Evolutionary conservation across 495 filamentous ascomycete genomes (phyloP), one percentile per base, ranked within the genome.

Genomic region (Tuber umbilicatum): DNA sequence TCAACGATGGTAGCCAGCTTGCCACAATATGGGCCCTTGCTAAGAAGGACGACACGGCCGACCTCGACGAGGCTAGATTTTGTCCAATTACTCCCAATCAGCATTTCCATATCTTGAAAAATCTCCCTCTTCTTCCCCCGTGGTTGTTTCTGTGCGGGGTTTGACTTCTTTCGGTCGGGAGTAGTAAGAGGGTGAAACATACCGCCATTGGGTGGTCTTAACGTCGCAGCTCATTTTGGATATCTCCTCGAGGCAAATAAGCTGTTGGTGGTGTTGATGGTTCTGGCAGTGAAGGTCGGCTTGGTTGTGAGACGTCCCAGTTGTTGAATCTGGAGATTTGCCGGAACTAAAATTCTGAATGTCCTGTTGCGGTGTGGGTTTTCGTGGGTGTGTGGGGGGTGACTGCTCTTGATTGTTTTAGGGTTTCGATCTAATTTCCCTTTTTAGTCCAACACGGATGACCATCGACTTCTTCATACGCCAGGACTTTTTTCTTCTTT

Each of bases 1-100:
- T 98, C 94, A 85, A 97, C 93, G 84, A 99, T 95, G 83, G 89
- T 87, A 78, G 93, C 96, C 77, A 98, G 89, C 85, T 91, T 91
- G 86, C 94, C 94, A 77, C 85, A 87, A 88, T 89, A 92, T 78
- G 90, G 91, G 79, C 90, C 91, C 82, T 87, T 84, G 82, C 89
- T 89, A 87, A 97, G 89, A 83, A 97, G 90, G 79, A 95, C 91
- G 82, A 97, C 88, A 83, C 96, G 94, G 88, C 96, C 96, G 86
- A 97, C 92, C 89, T 99, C 94, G 84, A 99, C 93, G 83, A 91
- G 88, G 85, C 93, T 93, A 92, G 91, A 97, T 64, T 45, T 40
- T 38, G 31, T 35, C 27, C 55, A 64, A 35, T 35, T 64, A 14
- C 27, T 19, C 55, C 40, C 41, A 55, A 64, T 80, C 67, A 79